Evolutionary conservation across 2,329 filamentous ascomycete species (phyloP).

Genomic region (Xylariaceae sp.): DNA sequence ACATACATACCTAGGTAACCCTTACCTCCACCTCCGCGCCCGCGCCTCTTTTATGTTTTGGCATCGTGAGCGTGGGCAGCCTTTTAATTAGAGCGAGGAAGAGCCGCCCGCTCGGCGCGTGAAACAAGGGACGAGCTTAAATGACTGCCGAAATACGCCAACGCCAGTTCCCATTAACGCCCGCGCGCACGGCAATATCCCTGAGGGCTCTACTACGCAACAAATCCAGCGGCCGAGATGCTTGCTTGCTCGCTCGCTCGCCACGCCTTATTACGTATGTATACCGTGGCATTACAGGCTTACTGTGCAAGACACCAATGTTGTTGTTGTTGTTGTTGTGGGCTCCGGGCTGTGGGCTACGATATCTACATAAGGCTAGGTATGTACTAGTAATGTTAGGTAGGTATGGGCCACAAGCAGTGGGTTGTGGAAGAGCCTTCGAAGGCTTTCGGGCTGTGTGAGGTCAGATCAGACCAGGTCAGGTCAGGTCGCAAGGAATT

Average conservation of each 20-base stretch:
- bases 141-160: slow-evolving; percentile 7
- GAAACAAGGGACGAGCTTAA: slow-evolving; percentile 11
- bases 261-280: too few species aligned
- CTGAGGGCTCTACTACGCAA: background rate
- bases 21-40: background rate
- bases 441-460: too few species aligned
- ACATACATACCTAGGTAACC: too few species aligned
- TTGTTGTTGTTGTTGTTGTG: background rate
- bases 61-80: slow-evolving; percentile 20
- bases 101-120: slow-evolving; percentile 37
- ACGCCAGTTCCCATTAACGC: slow-evolving; percentile 10
- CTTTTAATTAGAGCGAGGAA: slow-evolving; percentile 38
- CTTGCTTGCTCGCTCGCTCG: too few species aligned
- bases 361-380: too few species aligned
- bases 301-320: background rate
- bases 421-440: too few species aligned
- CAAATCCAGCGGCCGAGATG: too few species aligned
- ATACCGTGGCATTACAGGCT: background rate
- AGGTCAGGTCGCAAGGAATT: too few species aligned
- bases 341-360: too few species aligned
- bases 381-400: too few species aligned
- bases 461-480: too few species aligned
- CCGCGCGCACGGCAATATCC: slow-evolving; percentile 17
- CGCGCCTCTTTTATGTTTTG: background rate
- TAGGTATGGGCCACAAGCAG: too few species aligned